Percentiles rank a stretch among this genome's conserved stretches.
These are phyloP conservation scores for Ochetophila trinervis DNA, from an alignment of 306 rosid genomes.

Conservation along the genomic window DNA sequence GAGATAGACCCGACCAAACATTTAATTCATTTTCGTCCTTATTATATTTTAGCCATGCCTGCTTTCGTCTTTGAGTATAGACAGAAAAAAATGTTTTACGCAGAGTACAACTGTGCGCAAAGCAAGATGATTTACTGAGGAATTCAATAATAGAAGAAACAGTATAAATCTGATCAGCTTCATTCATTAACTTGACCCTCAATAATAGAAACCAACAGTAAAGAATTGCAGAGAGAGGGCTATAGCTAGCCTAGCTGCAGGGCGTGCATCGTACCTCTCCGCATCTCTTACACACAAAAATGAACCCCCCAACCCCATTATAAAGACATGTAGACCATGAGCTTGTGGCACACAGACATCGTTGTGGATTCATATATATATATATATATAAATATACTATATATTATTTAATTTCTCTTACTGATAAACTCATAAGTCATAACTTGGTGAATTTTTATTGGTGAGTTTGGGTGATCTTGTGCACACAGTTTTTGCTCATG, in stretches of 20 bases:
- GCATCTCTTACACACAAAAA: not conserved
- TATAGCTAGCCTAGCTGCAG: not conserved
- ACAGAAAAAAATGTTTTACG: not conserved
- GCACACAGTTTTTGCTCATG: no score
- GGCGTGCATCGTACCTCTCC: conserved; percentile 8
- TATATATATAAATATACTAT: no score
- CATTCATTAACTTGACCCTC: conserved; percentile 2
- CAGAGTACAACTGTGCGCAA: no score
- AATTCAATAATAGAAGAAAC: conserved; percentile 13
- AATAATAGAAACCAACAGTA: conserved; percentile 25
- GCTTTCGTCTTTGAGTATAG: not conserved
- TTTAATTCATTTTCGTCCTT: conserved; percentile 10
- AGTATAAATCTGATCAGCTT: conserved; percentile 7
- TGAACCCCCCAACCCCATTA: not conserved
- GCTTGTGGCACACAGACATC: no score
- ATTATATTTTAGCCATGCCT: conserved; percentile 7
- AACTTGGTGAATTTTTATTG: no score
- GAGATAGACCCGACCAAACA: conserved; percentile 15
- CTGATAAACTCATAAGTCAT: no score
- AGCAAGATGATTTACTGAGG: not conserved
- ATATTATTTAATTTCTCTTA: no score
- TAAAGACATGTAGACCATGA: no score
- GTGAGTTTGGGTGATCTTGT: no score
- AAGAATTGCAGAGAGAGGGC: not conserved
- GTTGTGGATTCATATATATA: no score